phyloP scores from a whole-genome alignment of 192 early-diverging fungal genomes.

The Gryganskiella cystojenkinii region DNA sequence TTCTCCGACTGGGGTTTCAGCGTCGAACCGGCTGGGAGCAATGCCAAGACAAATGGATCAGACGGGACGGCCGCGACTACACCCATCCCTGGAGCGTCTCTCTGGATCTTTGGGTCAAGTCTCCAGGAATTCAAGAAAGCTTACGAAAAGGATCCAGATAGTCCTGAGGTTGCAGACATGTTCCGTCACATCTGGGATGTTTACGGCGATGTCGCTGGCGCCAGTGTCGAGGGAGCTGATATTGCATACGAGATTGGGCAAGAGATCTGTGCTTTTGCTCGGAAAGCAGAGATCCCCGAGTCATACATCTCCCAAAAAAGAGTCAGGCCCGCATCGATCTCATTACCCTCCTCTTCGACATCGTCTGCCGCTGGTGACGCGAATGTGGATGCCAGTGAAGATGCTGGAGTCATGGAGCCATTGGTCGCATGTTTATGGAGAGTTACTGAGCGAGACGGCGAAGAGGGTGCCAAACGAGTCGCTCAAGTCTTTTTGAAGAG shows the following conservation, averaged over 20 bases:
- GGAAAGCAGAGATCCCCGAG: slow-evolving; percentile 30
- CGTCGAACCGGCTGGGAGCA: background rate
- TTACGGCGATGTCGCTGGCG: slow-evolving; percentile 51
- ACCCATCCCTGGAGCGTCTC: slow-evolving; percentile 51
- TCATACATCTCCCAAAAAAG: slow-evolving; percentile 40
- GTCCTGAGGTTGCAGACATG: slow-evolving; percentile 52
- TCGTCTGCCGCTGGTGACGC: background rate
- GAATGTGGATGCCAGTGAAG: background rate
- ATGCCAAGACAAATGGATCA: background rate
- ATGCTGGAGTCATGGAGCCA: slow-evolving; percentile 23
- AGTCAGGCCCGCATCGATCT: background rate
- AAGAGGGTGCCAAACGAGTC: slow-evolving; percentile 31
- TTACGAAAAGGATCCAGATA: slow-evolving; percentile 12
- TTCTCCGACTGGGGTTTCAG: slow-evolving; percentile 36
- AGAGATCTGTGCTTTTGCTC: slow-evolving; percentile 49
- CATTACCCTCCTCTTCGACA: slow-evolving; percentile 1
- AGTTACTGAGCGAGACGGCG: slow-evolving; percentile 23
- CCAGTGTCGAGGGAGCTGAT: slow-evolving; percentile 41
- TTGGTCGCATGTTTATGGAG: slow-evolving; percentile 36
- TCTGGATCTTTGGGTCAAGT: slow-evolving; percentile 65
- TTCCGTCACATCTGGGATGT: slow-evolving; percentile 62
- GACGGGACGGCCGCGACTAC: slow-evolving; percentile 5
- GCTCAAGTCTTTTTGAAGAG: slow-evolving; percentile 31
- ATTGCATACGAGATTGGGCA: slow-evolving; percentile 58
- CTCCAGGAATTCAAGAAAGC: slow-evolving; percentile 52